These are phyloP conservation scores for Capronia epimyces DNA, from an alignment of 2,329 filamentous ascomycete genomes.

Conservation along the genomic window DNA sequence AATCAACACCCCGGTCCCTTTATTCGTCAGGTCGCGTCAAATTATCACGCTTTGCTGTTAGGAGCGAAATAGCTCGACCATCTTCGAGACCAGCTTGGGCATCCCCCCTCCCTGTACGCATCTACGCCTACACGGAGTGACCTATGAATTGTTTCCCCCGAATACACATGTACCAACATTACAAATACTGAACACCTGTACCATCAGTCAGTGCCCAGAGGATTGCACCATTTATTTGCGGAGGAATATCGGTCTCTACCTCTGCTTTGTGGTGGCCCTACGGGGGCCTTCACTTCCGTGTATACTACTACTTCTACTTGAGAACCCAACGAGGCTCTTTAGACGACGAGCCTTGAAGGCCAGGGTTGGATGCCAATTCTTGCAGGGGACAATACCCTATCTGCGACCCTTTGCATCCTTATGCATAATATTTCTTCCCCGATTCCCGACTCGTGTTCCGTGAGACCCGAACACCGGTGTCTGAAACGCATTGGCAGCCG, in stretches of 20 bases:
- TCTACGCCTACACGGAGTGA: neutral
- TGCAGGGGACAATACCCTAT: neutral
- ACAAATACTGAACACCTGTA: constrained; percentile 12
- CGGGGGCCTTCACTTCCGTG: constrained; percentile 5
- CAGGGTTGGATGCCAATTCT: neutral
- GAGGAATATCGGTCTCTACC: constrained; percentile 13
- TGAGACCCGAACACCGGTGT: neutral
- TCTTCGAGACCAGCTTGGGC: too few relatives aligned
- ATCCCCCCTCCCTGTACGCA: too few relatives aligned
- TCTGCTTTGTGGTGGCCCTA: constrained; percentile 3
- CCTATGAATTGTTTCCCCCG: constrained; percentile 1
- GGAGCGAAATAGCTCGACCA: too few relatives aligned
- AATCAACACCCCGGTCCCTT: constrained; percentile 1
- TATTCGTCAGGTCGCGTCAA: neutral
- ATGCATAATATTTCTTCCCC: neutral
- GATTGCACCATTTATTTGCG: constrained; percentile 14
- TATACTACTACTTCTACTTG: constrained; percentile 12
- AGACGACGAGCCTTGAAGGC: constrained; percentile 14
- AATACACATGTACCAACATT: constrained; percentile 17
- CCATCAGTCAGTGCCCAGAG: constrained; percentile 21
- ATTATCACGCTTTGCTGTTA: too few relatives aligned
- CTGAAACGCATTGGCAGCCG: neutral
- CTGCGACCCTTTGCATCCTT: neutral
- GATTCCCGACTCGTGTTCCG: neutral
- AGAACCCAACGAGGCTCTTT: constrained; percentile 16